These are phyloP conservation scores for Coelastrella sp. DNA, from an alignment of 139 green algal genomes.

Conservation along the genomic window DNA sequence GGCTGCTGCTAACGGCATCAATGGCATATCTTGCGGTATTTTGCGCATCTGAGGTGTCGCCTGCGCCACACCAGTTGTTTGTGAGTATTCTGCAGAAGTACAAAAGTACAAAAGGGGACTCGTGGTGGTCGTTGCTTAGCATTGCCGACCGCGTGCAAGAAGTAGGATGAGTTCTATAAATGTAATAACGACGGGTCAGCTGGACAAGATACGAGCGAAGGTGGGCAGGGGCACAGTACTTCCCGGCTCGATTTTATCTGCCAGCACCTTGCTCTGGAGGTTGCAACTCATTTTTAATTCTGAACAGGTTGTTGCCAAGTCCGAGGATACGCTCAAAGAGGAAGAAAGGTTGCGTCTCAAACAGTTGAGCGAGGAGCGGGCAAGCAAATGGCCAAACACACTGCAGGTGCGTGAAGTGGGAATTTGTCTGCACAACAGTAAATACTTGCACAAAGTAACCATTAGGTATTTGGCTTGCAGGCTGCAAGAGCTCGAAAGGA, in stretches of 20 bases:
- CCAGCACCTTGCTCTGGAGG: background rate
- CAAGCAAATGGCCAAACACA: conserved; percentile 80
- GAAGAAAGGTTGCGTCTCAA: conserved; percentile 68
- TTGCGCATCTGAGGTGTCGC: too few relatives aligned
- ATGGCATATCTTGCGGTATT: too few relatives aligned
- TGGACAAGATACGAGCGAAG: conserved; percentile 28
- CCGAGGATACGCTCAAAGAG: conserved; percentile 21
- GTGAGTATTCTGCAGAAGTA: too few relatives aligned
- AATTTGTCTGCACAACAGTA: background rate
- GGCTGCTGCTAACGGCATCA: too few relatives aligned
- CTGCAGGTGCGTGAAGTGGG: conserved; percentile 59
- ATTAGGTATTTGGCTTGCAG: conserved; percentile 38
- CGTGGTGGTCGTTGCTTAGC: too few relatives aligned
- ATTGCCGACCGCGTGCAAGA: too few relatives aligned
- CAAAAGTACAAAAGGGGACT: too few relatives aligned
- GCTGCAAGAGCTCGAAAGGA: conserved; percentile 75
- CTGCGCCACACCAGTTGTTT: too few relatives aligned
- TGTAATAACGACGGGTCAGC: conserved; percentile 28
- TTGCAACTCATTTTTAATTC: background rate
- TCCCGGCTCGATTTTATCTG: background rate
- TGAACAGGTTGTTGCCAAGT: background rate
- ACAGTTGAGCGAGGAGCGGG: conserved; percentile 67
- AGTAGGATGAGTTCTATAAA: background rate
- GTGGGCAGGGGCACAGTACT: background rate
- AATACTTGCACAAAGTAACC: too few relatives aligned